A percentile compares a stretch with the other conserved stretches of the same genome.
phyloP scores from a whole-genome alignment of 2,329 filamentous ascomycete species.

The Trichoderma guizhouense region DNA sequence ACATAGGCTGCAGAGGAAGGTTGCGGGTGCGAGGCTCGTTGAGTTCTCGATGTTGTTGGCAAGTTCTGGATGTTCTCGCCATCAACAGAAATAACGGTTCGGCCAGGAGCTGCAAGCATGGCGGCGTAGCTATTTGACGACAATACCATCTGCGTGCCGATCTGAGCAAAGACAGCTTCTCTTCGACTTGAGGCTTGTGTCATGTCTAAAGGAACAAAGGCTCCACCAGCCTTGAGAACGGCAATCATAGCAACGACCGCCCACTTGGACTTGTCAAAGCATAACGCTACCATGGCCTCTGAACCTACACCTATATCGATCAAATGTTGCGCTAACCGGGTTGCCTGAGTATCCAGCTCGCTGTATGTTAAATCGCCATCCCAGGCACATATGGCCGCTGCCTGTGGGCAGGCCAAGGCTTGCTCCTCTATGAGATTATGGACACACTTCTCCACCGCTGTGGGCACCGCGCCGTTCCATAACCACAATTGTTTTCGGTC shows the following conservation, averaged over 20 bases:
- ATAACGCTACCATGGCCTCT: conserved; percentile 31
- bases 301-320: conserved; percentile 24
- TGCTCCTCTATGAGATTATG: conserved; percentile 25
- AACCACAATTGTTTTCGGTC: conserved; percentile 17
- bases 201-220: conserved; percentile 24
- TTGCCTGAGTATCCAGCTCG: not conserved
- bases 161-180: not conserved
- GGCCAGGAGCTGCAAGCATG: too few relatives aligned
- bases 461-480: conserved; percentile 22
- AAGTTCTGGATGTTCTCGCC: too few relatives aligned
- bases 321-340: conserved; percentile 10
- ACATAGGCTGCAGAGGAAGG: conserved; percentile 29
- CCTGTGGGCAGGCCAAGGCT: conserved; percentile 9
- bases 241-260: conserved; percentile 24
- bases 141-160: not conserved
- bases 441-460: conserved; percentile 18
- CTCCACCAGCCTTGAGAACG: conserved; percentile 28
- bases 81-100: too few relatives aligned
- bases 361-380: conserved; percentile 43
- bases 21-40: not conserved
- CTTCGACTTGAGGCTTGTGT: not conserved
- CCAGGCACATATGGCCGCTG: conserved; percentile 31
- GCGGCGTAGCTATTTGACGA: too few relatives aligned
- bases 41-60: not conserved
- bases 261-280: conserved; percentile 26